phyloP scores from a whole-genome alignment of 139 green algal species.

The Picochlorum sp. region DNA sequence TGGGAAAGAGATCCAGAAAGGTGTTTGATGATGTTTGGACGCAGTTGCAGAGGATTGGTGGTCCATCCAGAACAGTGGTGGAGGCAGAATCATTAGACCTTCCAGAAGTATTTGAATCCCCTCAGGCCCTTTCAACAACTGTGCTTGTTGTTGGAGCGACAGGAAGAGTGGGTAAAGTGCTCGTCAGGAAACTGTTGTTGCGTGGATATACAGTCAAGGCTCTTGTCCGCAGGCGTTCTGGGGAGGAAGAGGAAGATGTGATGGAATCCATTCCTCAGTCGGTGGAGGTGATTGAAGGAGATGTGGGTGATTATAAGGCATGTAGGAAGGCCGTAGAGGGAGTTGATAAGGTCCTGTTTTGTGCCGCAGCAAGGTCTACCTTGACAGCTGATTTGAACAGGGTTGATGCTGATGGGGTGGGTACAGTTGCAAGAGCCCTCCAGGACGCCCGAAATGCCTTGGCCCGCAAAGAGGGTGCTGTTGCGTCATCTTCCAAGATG shows the following conservation, averaged over 20 bases:
- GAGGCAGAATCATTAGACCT: not conserved
- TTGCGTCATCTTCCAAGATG: slow-evolving; percentile 29
- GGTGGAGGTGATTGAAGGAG: slow-evolving; percentile 75
- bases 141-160: slow-evolving; percentile 93
- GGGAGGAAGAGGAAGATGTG: slow-evolving; percentile 10
- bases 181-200: slow-evolving; percentile 93
- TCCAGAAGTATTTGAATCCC: slow-evolving; percentile 25
- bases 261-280: slow-evolving; percentile 52
- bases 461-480: slow-evolving; percentile 6
- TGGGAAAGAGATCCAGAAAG: slow-evolving; percentile 64
- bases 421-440: slow-evolving; percentile 49
- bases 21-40: slow-evolving; percentile 81
- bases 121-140: slow-evolving; percentile 67
- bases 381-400: slow-evolving; percentile 57
- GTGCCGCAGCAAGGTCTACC: slow-evolving; percentile 43
- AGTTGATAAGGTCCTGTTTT: slow-evolving; percentile 89
- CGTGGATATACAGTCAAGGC: slow-evolving; percentile 81
- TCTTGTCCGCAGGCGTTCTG: slow-evolving; percentile 50
- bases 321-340: slow-evolving; percentile 68
- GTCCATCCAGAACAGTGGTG: slow-evolving; percentile 29
- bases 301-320: slow-evolving; percentile 67
- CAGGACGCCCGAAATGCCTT: slow-evolving; percentile 34
- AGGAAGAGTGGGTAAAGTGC: slow-evolving; percentile 78
- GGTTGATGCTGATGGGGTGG: slow-evolving; percentile 63
- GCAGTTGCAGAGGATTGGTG: slow-evolving; percentile 41